Evolutionary conservation across 2,329 filamentous ascomycete genomes (phyloP).

Genomic region (Nemania sp.): DNA sequence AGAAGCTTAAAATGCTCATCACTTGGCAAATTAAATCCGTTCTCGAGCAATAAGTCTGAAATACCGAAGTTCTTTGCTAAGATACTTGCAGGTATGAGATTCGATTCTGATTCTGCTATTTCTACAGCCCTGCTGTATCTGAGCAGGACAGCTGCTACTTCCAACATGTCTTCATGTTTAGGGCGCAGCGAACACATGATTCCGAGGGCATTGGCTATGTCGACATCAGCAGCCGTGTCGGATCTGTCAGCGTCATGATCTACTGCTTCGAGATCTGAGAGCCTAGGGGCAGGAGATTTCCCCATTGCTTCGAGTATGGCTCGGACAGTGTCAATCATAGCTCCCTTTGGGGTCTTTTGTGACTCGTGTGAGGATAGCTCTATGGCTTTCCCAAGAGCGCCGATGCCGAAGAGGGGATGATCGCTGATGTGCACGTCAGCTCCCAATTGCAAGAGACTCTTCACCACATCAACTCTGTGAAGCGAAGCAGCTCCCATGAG

Average conservation of each 20-base stretch:
- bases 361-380: background rate
- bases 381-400: conserved; percentile 7
- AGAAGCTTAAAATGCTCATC: background rate
- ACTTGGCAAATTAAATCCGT: conserved; percentile 8
- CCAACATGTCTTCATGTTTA: conserved; percentile 13
- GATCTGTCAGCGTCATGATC: background rate
- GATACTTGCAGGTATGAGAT: conserved; percentile 5
- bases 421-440: background rate
- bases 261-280: background rate
- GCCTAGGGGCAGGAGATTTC: background rate
- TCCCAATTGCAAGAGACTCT: conserved; percentile 13
- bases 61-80: background rate
- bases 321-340: conserved; percentile 14
- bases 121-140: conserved; percentile 2
- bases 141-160: conserved; percentile 15
- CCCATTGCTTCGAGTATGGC: conserved; percentile 15
- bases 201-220: conserved; percentile 9
- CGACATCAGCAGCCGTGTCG: background rate
- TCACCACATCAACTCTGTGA: conserved; percentile 16
- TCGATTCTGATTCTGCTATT: background rate
- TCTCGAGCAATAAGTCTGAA: conserved; percentile 15
- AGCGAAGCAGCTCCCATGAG: conserved; percentile 14
- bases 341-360: background rate
- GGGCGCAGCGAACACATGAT: background rate
- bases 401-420: fast-evolving